Conservation (phyloP, 257 asterid genomes). For the Nicotiana tomentosiformis region DNA sequence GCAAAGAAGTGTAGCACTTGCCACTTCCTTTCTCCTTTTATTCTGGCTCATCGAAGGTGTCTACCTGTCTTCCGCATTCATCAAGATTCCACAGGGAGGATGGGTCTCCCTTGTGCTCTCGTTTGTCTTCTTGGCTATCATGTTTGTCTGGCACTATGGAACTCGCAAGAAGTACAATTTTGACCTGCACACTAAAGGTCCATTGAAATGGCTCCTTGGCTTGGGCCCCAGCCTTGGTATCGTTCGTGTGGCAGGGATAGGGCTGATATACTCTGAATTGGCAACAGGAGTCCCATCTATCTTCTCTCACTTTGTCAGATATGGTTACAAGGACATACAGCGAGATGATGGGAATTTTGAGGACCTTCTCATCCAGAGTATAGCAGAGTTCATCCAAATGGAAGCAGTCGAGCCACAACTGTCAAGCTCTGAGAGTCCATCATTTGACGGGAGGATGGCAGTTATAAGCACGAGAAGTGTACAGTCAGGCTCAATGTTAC, state of each 20-base stretch:
- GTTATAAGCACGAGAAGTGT: constrained; percentile 58
- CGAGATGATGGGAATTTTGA: constrained; percentile 79
- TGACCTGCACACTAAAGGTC: constrained; percentile 85
- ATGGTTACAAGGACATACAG: constrained; percentile 90
- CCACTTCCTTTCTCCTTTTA: constrained; percentile 54
- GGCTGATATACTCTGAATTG: constrained; percentile 83
- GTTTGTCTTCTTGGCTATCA: constrained; percentile 55
- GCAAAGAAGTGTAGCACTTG: constrained; percentile 53
- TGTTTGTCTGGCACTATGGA: constrained; percentile 95
- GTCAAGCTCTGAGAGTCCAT: constrained; percentile 53
- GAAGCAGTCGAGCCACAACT: constrained; percentile 80
- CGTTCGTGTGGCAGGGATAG: constrained; percentile 95
- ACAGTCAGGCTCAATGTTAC: constrained; percentile 39
- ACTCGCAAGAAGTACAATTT: constrained; percentile 85
- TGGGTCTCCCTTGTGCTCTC: constrained; percentile 84
- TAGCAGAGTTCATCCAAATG: constrained; percentile 93
- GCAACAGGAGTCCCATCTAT: constrained; percentile 90
- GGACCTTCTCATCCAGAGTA: constrained; percentile 69
- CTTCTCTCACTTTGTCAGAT: constrained; percentile 84
- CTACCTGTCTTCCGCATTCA: constrained; percentile 55
- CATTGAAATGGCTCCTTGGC: constrained; percentile 82
- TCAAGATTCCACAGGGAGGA: constrained; percentile 86
- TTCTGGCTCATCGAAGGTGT: constrained; percentile 64
- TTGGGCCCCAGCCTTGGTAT: constrained; percentile 92
- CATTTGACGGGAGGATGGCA: constrained; percentile 93